Evolutionary conservation across 768 basidiomycete genomes (phyloP), one percentile per base, ranked within the genome.

Genomic region (Suillus bovinus): DNA sequence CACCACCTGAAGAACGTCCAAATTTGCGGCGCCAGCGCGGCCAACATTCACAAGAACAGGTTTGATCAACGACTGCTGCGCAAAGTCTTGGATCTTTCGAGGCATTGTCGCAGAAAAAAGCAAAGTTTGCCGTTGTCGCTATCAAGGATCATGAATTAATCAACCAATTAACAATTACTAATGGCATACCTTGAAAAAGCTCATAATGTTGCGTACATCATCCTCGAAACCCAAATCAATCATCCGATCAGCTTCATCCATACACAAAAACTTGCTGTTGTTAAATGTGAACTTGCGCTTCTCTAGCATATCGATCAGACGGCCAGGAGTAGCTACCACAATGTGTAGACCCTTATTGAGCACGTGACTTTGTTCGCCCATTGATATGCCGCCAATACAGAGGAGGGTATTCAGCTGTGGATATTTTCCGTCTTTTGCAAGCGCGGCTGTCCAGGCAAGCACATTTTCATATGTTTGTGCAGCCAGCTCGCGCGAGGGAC

Each of bases 221-320:
- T 99, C 97, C 76, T 99, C 97, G 70, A 99, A 99, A 0, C 97
- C 97, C 72, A 98, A 81, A 72, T 99, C 97, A 63, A 99, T 95
- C 97, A 99, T 99, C 62, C 97, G 82, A 77, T 99, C 97, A 0
- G 97, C 97, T 77, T 99, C 97, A 76, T 99, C 97, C 94, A 99
- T 95, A 72, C 96, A 98, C 13, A 99, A 78, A 72, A 87, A 97
- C 80, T 94, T 95, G 89, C 96, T 98, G 65, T 89, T 90, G 64
- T 91, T 90, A 72, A 99, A 90, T 6, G 90, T 93, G 69, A 99
- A 92, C 65, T 88, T 84, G 75, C 86, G 92, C 81, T 98, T 99
- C 76, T 97, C 95, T 66, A 99, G 77, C 94, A 99, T 96, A 76
- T 99, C 97, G 65, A 99, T 98, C 59, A 99, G 80, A 58, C 97